Evolutionary conservation across 495 filamentous ascomycete genomes (phyloP), one percentile per base, ranked within the genome.

Genomic region (Trichoderma reesei): DNA sequence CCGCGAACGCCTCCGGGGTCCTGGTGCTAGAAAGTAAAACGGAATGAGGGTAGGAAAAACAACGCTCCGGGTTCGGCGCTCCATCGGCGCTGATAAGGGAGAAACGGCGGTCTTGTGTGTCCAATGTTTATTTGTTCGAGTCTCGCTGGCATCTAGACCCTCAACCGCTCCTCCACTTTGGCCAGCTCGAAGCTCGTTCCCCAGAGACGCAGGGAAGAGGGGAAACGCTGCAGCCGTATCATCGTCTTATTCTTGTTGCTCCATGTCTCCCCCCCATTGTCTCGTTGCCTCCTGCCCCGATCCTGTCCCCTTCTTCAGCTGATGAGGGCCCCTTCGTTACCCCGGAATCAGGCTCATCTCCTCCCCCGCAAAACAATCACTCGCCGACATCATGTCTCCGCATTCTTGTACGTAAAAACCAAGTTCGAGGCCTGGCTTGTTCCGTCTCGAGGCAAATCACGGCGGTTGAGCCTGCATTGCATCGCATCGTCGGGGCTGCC

Each of bases 331-430:
- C 44, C 14, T 31, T 1, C 38, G 6, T 11, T 56, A 56, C 51
- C 51, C 51, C 51, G 34, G 51, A 56, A 26, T 26, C 26, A 26
- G 26, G 26, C 26, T 26, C 26, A 26, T 26, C 26, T 26, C 51
- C 51, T 46, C 42, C 51, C 44, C 51, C 51, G 51, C 51, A 56
- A 56, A 56, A 56, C 8, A 56, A 54, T 54, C 46, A 26, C n/a
- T n/a, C 26, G 51, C 34, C 51, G 34, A n/a, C 16, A 56, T 33
- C 51, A 14, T 33, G 33, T 56, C 51, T 56, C 51, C 51, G 51
- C 51, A 56, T 18, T 56, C 51, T 56, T 56, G 51, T 56, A 56
- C 51, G 51, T 56, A 56, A 56, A 56, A 56, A 56, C 14, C 33
- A 33, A 48, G 26, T 26, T 56, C 51, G 51, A 26, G 26, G 26